Evolutionary conservation across 768 basidiomycete genomes (phyloP).

Genomic region (Xerocomellus intermedius): DNA sequence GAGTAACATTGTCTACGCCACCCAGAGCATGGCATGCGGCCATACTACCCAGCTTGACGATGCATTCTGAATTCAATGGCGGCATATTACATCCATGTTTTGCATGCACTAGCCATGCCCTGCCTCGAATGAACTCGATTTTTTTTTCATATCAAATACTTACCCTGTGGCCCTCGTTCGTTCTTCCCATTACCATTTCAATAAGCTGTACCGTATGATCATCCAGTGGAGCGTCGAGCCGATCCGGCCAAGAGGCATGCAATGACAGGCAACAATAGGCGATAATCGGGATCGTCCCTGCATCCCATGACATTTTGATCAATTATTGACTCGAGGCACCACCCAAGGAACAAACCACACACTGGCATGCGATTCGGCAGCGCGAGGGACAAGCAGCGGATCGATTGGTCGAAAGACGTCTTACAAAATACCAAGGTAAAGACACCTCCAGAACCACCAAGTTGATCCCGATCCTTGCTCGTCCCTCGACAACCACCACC

Average conservation of each 20-base stretch:
- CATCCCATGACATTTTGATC: not conserved
- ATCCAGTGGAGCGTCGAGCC: no score
- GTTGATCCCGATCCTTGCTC: constrained; percentile 6
- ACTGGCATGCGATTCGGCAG: not conserved
- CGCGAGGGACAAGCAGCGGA: not conserved
- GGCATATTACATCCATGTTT: no score
- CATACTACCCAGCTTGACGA: no score
- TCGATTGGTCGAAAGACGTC: constrained; percentile 11
- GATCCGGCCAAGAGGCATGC: not conserved
- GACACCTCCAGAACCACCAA: constrained; percentile 3
- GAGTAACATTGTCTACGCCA: not conserved
- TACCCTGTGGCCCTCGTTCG: no score
- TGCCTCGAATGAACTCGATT: no score
- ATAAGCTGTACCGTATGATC: no score
- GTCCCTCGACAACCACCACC: constrained; percentile 6
- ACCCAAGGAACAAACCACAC: not conserved
- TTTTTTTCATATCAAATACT: no score
- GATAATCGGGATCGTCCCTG: not conserved
- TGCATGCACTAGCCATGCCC: no score
- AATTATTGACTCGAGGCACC: not conserved
- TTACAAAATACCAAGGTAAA: constrained; percentile 6
- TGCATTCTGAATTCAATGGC: no score
- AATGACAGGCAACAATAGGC: not conserved
- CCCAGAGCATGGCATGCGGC: no score
- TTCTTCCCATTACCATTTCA: no score